A percentile compares a stretch with the other conserved stretches of the same genome.
These are phyloP conservation scores for Ulmus americana DNA, from an alignment of 331 rosid genomes.

Conservation along the genomic window DNA sequence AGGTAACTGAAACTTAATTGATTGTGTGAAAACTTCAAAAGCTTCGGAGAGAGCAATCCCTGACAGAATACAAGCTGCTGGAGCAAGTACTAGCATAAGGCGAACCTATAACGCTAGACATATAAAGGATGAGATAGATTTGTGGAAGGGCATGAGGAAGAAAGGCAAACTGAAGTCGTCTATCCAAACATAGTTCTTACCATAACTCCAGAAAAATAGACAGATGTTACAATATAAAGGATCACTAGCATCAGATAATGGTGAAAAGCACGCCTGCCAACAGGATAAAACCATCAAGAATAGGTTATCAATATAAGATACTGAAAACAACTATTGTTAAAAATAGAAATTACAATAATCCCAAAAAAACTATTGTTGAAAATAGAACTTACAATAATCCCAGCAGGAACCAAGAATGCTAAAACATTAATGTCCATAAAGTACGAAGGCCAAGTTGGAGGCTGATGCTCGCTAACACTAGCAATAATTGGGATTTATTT, in stretches of 20 bases:
- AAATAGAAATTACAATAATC: background rate
- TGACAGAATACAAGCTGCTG: constrained; percentile 95
- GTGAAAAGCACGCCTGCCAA: constrained; percentile 84
- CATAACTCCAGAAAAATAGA: constrained; percentile 98
- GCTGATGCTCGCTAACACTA: constrained; percentile 99
- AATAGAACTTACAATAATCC: constrained; percentile 61
- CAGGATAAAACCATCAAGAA: constrained; percentile 28
- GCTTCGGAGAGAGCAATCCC: constrained; percentile 98
- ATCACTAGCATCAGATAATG: constrained; percentile 90
- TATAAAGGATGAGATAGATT: constrained; percentile 20
- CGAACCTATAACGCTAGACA: constrained; percentile 64
- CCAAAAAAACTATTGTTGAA: background rate
- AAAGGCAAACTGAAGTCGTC: constrained; percentile 7
- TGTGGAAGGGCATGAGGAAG: constrained; percentile 2
- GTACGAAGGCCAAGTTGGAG: constrained; percentile 99
- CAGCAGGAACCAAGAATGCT: constrained; percentile 98
- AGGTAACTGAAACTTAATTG: constrained; percentile 89
- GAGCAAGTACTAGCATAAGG: constrained; percentile 96
- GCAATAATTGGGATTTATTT: constrained; percentile 99
- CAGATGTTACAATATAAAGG: constrained; percentile 80
- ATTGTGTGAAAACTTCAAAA: constrained; percentile 83
- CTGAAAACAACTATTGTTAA: background rate
- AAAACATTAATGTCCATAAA: constrained; percentile 97
- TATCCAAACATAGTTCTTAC: constrained; percentile 42
- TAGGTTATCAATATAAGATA: constrained; percentile 7